These are phyloP conservation scores for Xenoacremonium recifei DNA, from an alignment of 2,329 filamentous ascomycete genomes.

Conservation along the genomic window DNA sequence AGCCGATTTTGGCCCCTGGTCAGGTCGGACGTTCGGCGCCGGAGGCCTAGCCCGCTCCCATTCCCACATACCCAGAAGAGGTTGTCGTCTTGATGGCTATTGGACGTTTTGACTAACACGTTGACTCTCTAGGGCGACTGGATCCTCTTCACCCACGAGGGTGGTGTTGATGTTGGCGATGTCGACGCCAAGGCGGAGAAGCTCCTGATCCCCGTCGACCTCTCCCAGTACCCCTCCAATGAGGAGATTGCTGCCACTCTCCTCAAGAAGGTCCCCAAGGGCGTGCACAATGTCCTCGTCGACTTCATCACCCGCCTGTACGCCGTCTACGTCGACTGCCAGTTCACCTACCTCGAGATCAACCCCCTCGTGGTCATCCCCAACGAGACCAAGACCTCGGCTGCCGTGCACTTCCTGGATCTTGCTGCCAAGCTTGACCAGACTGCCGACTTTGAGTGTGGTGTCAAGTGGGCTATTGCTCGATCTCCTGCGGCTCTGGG, in stretches of 20 bases:
- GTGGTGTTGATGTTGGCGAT: constrained; percentile 99
- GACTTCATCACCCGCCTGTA: constrained; percentile 99
- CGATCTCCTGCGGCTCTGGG: constrained; percentile 87
- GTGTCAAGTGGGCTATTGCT: constrained; percentile 97
- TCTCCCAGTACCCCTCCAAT: constrained; percentile 92
- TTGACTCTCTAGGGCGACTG: constrained; percentile 75
- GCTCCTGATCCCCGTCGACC: constrained; percentile 94
- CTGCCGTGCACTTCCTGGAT: constrained; percentile 96
- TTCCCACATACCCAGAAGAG: background rate
- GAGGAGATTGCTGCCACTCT: constrained; percentile 83
- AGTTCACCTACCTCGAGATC: constrained; percentile 99
- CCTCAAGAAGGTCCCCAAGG: constrained; percentile 89
- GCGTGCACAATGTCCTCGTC: constrained; percentile 95
- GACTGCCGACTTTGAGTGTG: constrained; percentile 98
- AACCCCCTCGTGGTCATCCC: constrained; percentile 98
- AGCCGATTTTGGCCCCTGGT: constrained; percentile 2
- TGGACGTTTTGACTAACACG: constrained; percentile 19
- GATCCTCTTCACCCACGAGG: constrained; percentile 99
- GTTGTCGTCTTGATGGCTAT: background rate
- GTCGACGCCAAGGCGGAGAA: constrained; percentile 99
- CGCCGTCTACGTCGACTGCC: constrained; percentile 98
- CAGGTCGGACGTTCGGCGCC: background rate
- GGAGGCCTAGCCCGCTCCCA: background rate
- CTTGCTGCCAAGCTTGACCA: constrained; percentile 98
- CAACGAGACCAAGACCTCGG: constrained; percentile 87